A percentile compares a stretch with the other conserved stretches of the same genome.
Evolutionary conservation across 345 rosid species (phyloP).

Genomic region (Pugionium cornutum): DNA sequence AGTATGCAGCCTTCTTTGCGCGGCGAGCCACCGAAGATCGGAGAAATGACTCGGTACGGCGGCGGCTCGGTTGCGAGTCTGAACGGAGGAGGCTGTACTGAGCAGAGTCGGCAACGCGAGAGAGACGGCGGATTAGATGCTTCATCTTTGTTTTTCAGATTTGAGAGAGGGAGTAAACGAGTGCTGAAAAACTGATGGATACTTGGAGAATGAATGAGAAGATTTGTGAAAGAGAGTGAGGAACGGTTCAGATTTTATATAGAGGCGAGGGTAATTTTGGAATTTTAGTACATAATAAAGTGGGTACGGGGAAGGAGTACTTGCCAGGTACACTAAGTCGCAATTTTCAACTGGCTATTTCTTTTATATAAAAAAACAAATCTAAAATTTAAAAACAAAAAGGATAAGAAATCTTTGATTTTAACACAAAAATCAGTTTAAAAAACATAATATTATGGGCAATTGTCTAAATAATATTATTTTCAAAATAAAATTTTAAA

Average conservation of each 20-base stretch:
- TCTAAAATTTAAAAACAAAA: background rate
- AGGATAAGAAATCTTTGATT: background rate
- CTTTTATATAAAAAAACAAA: background rate
- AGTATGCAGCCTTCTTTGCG: slow-evolving; percentile 9
- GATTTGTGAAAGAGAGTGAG: slow-evolving; percentile 20
- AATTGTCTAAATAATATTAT: no score
- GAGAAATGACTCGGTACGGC: slow-evolving; percentile 32
- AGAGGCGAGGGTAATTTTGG: slow-evolving; percentile 10
- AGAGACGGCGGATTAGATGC: slow-evolving; percentile 82
- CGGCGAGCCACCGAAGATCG: slow-evolving; percentile 40
- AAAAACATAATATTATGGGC: no score
- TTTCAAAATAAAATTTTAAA: no score
- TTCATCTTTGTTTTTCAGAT: slow-evolving; percentile 51
- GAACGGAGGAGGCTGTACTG: slow-evolving; percentile 76
- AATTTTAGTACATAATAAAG: slow-evolving; percentile 25
- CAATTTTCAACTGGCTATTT: slow-evolving; percentile 2
- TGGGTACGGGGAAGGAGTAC: slow-evolving; percentile 51
- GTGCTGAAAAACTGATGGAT: slow-evolving; percentile 8
- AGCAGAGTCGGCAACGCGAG: slow-evolving; percentile 84
- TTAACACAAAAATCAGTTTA: background rate
- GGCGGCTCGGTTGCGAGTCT: slow-evolving; percentile 36
- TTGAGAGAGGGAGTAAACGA: slow-evolving; percentile 5
- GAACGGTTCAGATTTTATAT: slow-evolving; percentile 25
- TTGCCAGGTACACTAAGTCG: slow-evolving; percentile 55
- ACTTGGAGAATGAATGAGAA: slow-evolving; percentile 16